Conservation (phyloP, 495 filamentous ascomycete species). For the Trichoderma gamsii region DNA sequence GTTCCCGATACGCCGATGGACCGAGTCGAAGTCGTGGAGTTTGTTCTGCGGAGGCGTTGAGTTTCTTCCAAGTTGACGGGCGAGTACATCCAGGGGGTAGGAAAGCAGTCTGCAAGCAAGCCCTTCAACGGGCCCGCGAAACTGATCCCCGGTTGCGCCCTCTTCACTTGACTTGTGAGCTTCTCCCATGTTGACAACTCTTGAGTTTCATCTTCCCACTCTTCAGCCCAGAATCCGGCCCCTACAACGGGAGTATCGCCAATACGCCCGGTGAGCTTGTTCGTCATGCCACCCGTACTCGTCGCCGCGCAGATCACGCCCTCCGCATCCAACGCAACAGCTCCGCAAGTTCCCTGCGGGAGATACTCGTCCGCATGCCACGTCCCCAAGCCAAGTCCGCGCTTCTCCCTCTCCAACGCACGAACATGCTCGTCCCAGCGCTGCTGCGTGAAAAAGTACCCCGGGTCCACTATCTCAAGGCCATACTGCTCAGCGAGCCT, state of each 20-base stretch:
- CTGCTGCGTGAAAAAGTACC: conserved; percentile 71
- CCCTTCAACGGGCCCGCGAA: conserved; percentile 34
- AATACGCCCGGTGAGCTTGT: conserved; percentile 78
- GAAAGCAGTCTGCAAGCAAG: conserved; percentile 49
- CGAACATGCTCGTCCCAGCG: conserved; percentile 78
- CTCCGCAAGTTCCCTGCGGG: conserved; percentile 79
- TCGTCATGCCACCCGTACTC: conserved; percentile 82
- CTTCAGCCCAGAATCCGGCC: conserved; percentile 86
- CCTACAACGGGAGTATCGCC: conserved; percentile 85
- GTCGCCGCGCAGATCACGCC: conserved; percentile 75
- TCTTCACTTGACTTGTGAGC: background rate
- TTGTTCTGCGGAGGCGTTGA: conserved; percentile 12
- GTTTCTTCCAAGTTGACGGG: conserved; percentile 23
- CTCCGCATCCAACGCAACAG: conserved; percentile 66
- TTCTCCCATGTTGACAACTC: conserved; percentile 18
- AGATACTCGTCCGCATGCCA: conserved; percentile 55
- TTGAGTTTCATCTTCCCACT: conserved; percentile 52
- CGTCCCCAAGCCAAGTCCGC: conserved; percentile 26
- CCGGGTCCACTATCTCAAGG: conserved; percentile 57
- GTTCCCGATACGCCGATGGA: conserved; percentile 76
- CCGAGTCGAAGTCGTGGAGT: conserved; percentile 31
- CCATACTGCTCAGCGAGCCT: conserved; percentile 59
- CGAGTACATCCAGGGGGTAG: conserved; percentile 34
- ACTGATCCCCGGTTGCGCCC: conserved; percentile 31
- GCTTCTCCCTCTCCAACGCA: conserved; percentile 52